Evolutionary conservation across 768 basidiomycete species (phyloP).

Genomic region (Tricholoma furcatifolium): DNA sequence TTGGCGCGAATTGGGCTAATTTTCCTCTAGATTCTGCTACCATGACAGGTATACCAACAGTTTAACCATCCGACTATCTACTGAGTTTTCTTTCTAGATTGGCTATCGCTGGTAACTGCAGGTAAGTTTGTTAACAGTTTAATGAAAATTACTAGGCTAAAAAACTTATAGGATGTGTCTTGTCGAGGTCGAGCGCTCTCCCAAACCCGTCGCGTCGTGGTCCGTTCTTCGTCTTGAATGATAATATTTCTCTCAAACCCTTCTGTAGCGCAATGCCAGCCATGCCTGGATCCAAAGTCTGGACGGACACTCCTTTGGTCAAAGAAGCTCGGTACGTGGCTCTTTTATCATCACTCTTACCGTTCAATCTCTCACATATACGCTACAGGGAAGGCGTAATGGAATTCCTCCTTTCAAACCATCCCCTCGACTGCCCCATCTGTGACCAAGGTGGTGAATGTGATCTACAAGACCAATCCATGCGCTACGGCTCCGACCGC

Average conservation of each 20-base stretch:
- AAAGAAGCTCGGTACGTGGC: constrained; percentile 75
- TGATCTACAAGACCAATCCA: constrained; percentile 97
- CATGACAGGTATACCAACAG: constrained; percentile 65
- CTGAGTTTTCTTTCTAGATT: constrained; percentile 46
- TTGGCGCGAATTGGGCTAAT: not conserved
- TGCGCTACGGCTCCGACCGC: constrained; percentile 98
- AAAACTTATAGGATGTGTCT: constrained; percentile 81
- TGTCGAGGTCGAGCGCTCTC: constrained; percentile 94
- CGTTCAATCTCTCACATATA: constrained; percentile 9
- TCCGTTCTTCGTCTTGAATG: constrained; percentile 27
- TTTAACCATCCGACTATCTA: constrained; percentile 1
- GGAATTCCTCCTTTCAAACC: constrained; percentile 97
- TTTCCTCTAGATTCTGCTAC: constrained; percentile 65
- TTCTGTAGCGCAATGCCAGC: constrained; percentile 88
- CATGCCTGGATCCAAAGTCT: constrained; percentile 91
- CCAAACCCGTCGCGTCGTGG: constrained; percentile 95
- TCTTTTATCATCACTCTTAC: not conserved
- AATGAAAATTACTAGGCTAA: not conserved
- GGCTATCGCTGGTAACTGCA: constrained; percentile 97
- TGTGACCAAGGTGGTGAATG: constrained; percentile 99
- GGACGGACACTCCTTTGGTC: constrained; percentile 88
- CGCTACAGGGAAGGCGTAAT: constrained; percentile 87
- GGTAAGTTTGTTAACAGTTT: constrained; percentile 44
- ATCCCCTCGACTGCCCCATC: constrained; percentile 97
- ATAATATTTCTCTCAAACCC: not conserved